A percentile compares a stretch with the other conserved stretches of the same genome.
Evolutionary conservation across 148 eudicot genomes (phyloP).

Genomic region (Fagopyrum esculentum): DNA sequence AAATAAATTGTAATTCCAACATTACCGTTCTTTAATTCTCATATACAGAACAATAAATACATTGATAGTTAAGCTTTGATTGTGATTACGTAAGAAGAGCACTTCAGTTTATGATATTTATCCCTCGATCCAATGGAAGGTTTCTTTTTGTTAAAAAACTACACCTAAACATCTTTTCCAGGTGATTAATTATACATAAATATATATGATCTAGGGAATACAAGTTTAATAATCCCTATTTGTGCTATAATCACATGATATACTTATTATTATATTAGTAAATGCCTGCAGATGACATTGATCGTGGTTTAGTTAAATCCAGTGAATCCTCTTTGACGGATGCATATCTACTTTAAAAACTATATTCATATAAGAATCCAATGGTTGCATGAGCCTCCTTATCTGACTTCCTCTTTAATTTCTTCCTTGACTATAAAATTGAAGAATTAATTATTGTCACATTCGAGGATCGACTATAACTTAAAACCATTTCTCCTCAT

Average conservation of each 20-base stretch:
- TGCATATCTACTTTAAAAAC: not conserved
- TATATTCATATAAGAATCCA: not conserved
- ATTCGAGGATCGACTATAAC: not conserved
- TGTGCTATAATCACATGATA: not conserved
- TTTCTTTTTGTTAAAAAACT: not conserved
- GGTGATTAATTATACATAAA: not conserved
- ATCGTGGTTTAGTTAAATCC: not conserved
- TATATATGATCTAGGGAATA: not conserved
- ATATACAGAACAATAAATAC: not conserved
- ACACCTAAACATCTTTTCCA: not conserved
- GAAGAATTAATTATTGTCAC: not conserved
- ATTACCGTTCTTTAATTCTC: no score
- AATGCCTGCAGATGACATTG: not conserved
- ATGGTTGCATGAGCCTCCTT: not conserved
- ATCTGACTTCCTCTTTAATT: not conserved
- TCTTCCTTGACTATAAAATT: not conserved
- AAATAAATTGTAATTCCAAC: no score
- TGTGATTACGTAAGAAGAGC: not conserved
- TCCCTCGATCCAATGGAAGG: not conserved
- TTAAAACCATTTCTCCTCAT: not conserved
- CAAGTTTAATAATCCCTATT: not conserved
- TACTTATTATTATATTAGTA: not conserved
- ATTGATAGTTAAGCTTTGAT: not conserved
- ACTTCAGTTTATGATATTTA: not conserved
- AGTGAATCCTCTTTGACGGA: not conserved